Conservation (phyloP, 1,139 yeast genomes). For the Hyphopichia khmerensis region DNA sequence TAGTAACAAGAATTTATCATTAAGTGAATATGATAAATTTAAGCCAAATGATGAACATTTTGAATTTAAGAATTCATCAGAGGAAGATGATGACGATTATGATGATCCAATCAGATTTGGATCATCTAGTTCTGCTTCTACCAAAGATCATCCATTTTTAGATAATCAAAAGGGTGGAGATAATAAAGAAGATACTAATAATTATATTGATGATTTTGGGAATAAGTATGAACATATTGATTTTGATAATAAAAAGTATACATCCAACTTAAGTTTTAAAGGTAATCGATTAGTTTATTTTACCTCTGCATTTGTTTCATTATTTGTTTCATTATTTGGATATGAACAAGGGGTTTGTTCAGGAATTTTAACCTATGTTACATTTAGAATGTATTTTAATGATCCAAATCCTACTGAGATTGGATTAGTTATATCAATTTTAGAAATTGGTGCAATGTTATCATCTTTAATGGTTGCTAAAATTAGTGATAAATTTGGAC, state of each 20-base stretch:
- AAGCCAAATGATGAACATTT: neutral
- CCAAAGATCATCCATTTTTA: constrained; percentile 1
- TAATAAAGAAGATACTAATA: neutral
- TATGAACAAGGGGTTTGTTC: constrained; percentile 93
- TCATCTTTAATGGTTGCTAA: constrained; percentile 48
- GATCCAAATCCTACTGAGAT: constrained; percentile 47
- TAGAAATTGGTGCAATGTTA: constrained; percentile 54
- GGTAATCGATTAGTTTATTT: constrained; percentile 58
- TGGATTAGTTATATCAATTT: constrained; percentile 50
- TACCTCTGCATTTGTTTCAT: constrained; percentile 77
- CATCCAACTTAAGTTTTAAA: constrained; percentile 33
- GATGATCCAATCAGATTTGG: constrained; percentile 9
- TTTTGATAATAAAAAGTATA: constrained; percentile 36
- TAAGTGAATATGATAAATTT: neutral
- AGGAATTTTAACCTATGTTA: constrained; percentile 56
- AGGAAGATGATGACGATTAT: constrained; percentile 6
- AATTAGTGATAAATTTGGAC: constrained; percentile 46
- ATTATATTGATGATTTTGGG: constrained; percentile 30
- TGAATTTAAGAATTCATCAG: neutral
- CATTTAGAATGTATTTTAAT: constrained; percentile 43
- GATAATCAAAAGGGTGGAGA: neutral
- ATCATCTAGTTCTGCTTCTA: constrained; percentile 4
- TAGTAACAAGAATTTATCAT: constrained; percentile 5
- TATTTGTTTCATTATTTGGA: constrained; percentile 84
- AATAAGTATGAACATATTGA: constrained; percentile 38